Evolutionary conservation across 768 basidiomycete species (phyloP).

Genomic region (Leucocoprinus leucothites): DNA sequence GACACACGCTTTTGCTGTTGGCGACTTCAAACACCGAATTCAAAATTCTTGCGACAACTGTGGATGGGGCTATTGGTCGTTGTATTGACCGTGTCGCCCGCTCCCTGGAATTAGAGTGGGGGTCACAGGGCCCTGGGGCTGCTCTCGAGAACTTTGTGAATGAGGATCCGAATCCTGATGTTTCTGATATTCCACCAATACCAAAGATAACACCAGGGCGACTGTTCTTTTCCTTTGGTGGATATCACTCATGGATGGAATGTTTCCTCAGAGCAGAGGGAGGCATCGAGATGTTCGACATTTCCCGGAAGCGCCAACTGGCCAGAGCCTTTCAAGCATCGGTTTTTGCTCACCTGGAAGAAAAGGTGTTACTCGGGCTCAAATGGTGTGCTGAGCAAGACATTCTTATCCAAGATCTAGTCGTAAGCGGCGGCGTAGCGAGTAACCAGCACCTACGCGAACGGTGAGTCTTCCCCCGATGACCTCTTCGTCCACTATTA

Average conservation of each 20-base stretch:
- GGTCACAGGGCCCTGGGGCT: slow-evolving; percentile 67
- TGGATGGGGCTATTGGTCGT: slow-evolving; percentile 74
- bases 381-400: slow-evolving; percentile 38
- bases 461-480: slow-evolving; percentile 39
- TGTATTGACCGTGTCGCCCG: slow-evolving; percentile 83
- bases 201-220: slow-evolving; percentile 49
- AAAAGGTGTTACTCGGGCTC: slow-evolving; percentile 63
- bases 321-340: slow-evolving; percentile 73
- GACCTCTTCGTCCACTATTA: neutral
- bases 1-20: slow-evolving; percentile 87
- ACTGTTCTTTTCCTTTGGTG: slow-evolving; percentile 76
- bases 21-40: slow-evolving; percentile 58
- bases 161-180: slow-evolving; percentile 23
- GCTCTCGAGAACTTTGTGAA: slow-evolving; percentile 73
- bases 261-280: slow-evolving; percentile 44
- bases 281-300: slow-evolving; percentile 40
- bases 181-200: slow-evolving; percentile 33
- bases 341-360: slow-evolving; percentile 69
- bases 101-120: slow-evolving; percentile 64
- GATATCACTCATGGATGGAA: slow-evolving; percentile 70
- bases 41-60: slow-evolving; percentile 67
- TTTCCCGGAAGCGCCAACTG: slow-evolving; percentile 40
- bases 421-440: slow-evolving; percentile 92
- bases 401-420: slow-evolving; percentile 54
- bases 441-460: slow-evolving; percentile 72